Conservation (phyloP, 2,329 filamentous ascomycete species). For the Calycina marina region DNA sequence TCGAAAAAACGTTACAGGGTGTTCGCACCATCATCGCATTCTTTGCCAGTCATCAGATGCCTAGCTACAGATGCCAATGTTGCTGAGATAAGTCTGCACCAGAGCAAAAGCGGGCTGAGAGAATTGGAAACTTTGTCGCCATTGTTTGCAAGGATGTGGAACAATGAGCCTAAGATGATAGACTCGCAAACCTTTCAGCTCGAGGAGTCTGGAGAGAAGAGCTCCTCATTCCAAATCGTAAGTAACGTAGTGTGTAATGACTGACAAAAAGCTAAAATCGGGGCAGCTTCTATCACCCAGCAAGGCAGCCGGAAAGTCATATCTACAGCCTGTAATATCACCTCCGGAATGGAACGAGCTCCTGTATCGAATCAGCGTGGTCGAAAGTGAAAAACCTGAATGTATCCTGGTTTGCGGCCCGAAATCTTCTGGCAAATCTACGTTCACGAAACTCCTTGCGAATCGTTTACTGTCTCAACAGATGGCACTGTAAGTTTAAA, state of each 20-base stretch:
- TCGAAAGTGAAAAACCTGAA: slow-evolving; percentile 23
- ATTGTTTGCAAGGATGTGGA: slow-evolving; percentile 53
- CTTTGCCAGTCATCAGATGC: slow-evolving; percentile 51
- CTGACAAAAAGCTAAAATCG: slow-evolving; percentile 13
- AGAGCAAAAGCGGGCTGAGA: slow-evolving; percentile 32
- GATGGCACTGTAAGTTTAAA: not conserved
- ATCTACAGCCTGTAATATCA: slow-evolving; percentile 39
- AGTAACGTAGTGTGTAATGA: slow-evolving; percentile 1
- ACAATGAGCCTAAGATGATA: slow-evolving; percentile 25
- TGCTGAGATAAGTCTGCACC: slow-evolving; percentile 42
- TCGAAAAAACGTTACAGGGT: slow-evolving; percentile 37
- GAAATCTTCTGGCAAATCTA: slow-evolving; percentile 64
- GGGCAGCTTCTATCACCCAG: slow-evolving; percentile 36
- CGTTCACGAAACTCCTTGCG: slow-evolving; percentile 49
- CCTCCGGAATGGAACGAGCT: slow-evolving; percentile 44
- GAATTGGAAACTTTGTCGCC: slow-evolving; percentile 47
- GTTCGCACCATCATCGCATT: slow-evolving; percentile 53
- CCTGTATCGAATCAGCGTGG: slow-evolving; percentile 17
- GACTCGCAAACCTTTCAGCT: slow-evolving; percentile 6
- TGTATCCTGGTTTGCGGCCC: slow-evolving; percentile 50
- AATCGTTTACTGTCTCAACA: slow-evolving; percentile 41
- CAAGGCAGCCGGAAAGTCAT: slow-evolving; percentile 33
- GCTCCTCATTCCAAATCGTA: slow-evolving; percentile 39
- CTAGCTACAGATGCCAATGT: slow-evolving; percentile 27
- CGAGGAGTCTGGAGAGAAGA: slow-evolving; percentile 13